Conservation (phyloP, 192 early-diverging fungal genomes). For the Geranomyces variabilis region DNA sequence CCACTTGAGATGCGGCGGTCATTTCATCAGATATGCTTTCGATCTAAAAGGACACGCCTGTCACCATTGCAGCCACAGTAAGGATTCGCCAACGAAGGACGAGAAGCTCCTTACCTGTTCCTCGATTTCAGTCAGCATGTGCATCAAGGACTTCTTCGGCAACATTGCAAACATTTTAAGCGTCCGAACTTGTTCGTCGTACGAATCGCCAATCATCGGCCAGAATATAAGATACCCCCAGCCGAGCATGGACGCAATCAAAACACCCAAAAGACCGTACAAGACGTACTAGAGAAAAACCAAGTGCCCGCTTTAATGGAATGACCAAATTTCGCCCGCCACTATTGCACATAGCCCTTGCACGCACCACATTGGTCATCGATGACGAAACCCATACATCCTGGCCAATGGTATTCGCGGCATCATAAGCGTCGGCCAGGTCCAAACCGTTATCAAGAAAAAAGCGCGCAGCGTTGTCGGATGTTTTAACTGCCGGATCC, state of each 20-base stretch:
- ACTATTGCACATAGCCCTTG: background rate
- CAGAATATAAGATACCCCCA: slow-evolving; percentile 27
- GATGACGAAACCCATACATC: slow-evolving; percentile 2
- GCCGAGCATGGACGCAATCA: slow-evolving; percentile 15
- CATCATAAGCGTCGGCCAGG: slow-evolving; percentile 5
- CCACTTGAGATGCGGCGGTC: background rate
- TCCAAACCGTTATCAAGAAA: slow-evolving; percentile 29
- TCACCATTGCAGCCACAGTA: too few relatives aligned
- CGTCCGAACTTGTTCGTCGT: slow-evolving; percentile 30
- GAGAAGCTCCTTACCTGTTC: slow-evolving; percentile 20
- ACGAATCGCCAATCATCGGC: slow-evolving; percentile 26
- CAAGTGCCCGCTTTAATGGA: background rate
- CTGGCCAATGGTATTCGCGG: background rate
- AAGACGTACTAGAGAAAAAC: slow-evolving; percentile 19
- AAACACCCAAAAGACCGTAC: slow-evolving; percentile 14
- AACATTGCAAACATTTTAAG: slow-evolving; percentile 26
- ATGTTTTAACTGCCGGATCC: too few relatives aligned
- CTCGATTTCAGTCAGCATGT: slow-evolving; percentile 34
- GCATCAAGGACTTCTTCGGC: slow-evolving; percentile 27
- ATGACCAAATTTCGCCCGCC: background rate
- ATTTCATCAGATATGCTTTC: slow-evolving; percentile 32
- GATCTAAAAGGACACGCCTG: too few relatives aligned
- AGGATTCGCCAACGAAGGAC: too few relatives aligned
- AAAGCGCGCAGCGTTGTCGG: slow-evolving; percentile 24
- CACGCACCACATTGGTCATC: slow-evolving; percentile 28